phyloP scores from a whole-genome alignment of 805 yeast genomes.

The Zygotorulaspora danielsina region DNA sequence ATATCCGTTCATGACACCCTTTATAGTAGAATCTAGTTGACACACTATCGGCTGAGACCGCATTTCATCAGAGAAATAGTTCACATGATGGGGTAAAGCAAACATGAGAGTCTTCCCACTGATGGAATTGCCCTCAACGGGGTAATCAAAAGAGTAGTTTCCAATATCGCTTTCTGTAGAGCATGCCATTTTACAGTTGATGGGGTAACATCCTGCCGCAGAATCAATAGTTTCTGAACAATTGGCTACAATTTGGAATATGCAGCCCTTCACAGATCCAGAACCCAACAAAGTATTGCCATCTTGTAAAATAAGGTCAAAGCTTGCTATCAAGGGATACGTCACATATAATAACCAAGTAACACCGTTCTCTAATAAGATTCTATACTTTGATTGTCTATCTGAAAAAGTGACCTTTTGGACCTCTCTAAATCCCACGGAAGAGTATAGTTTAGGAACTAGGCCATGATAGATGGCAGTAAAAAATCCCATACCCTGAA shows the following conservation, averaged over 20 bases:
- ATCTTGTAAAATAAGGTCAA: slow-evolving; percentile 50
- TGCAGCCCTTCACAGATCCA: slow-evolving; percentile 39
- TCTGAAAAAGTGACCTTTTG: slow-evolving; percentile 38
- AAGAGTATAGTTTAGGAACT: slow-evolving; percentile 53
- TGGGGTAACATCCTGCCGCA: slow-evolving; percentile 61
- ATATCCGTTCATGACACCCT: slow-evolving; percentile 46
- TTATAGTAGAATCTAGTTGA: slow-evolving; percentile 45
- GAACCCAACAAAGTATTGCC: slow-evolving; percentile 22
- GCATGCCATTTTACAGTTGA: slow-evolving; percentile 44
- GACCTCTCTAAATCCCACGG: slow-evolving; percentile 59
- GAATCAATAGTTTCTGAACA: slow-evolving; percentile 45
- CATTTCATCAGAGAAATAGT: slow-evolving; percentile 39
- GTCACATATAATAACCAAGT: slow-evolving; percentile 63
- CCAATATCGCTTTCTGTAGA: slow-evolving; percentile 39
- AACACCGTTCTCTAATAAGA: slow-evolving; percentile 50
- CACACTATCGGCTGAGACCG: slow-evolving; percentile 16
- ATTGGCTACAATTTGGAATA: slow-evolving; percentile 58
- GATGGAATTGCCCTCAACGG: slow-evolving; percentile 43
- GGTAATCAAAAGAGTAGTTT: slow-evolving; percentile 42
- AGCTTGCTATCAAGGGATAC: slow-evolving; percentile 45
- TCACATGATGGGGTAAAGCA: slow-evolving; percentile 66
- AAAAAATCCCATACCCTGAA: slow-evolving; percentile 80
- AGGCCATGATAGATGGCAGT: slow-evolving; percentile 58
- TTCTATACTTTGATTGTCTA: slow-evolving; percentile 48
- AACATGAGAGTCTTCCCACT: slow-evolving; percentile 46